Conservation (phyloP, 2,329 filamentous ascomycete genomes). For the Aspergillus melleus region DNA sequence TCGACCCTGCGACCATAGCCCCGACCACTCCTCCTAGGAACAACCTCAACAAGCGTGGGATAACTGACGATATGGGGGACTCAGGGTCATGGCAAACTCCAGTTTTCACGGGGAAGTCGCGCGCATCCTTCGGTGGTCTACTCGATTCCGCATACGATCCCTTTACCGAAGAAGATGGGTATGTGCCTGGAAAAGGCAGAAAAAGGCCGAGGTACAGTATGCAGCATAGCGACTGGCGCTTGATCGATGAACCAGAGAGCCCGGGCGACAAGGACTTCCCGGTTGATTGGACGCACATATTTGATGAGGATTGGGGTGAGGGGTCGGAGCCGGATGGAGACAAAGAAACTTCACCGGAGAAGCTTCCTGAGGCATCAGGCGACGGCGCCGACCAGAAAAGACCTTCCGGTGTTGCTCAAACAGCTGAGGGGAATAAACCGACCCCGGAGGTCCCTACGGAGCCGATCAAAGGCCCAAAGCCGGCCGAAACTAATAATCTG, state of each 20-base stretch:
- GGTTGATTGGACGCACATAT: conserved; percentile 29
- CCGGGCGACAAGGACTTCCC: conserved; percentile 54
- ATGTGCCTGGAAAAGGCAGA: conserved; percentile 59
- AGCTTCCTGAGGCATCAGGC: not conserved
- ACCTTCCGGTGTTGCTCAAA: conserved; percentile 3
- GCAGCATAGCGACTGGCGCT: conserved; percentile 70
- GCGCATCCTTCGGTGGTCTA: conserved; percentile 67
- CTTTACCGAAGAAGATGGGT: conserved; percentile 66
- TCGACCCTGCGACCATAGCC: conserved; percentile 19
- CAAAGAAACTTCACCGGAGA: conserved; percentile 13
- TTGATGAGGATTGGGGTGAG: conserved; percentile 22
- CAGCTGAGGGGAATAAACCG: not conserved
- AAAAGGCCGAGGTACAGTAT: conserved; percentile 71
- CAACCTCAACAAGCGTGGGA: conserved; percentile 16
- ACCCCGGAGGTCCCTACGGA: conserved; percentile 15
- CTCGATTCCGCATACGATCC: conserved; percentile 66
- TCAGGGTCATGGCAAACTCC: conserved; percentile 69
- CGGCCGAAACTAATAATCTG: conserved; percentile 1
- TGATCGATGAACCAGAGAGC: conserved; percentile 69
- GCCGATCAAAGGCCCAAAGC: conserved; percentile 4
- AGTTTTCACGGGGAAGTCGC: conserved; percentile 72
- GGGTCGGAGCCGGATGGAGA: conserved; percentile 5
- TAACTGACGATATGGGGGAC: conserved; percentile 27
- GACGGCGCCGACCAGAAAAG: not conserved
- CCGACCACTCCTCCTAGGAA: conserved; percentile 26